Percentiles rank a stretch among this genome's conserved stretches.
Conservation (phyloP, 2,329 filamentous ascomycete species). For the Trichoderma koningii region DNA sequence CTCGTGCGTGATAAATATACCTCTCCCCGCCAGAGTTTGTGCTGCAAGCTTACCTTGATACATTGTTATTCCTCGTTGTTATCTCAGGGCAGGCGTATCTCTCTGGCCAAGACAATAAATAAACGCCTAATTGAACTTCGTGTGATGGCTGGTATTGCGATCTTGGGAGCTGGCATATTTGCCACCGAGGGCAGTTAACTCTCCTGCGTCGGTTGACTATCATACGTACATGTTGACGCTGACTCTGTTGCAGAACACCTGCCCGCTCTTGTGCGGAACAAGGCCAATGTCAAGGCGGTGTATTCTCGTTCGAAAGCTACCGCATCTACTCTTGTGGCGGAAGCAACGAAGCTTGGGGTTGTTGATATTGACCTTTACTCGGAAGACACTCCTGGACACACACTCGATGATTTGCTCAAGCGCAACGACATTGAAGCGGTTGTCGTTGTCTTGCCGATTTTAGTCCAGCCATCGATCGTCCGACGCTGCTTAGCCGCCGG, state of each 20-base stretch:
- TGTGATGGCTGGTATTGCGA: constrained; percentile 18
- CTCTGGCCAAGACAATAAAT: background rate
- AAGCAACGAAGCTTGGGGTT: constrained; percentile 12
- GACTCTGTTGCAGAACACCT: constrained; percentile 11
- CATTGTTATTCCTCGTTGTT: background rate
- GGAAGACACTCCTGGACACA: constrained; percentile 15
- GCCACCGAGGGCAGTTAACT: constrained; percentile 8
- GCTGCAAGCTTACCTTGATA: background rate
- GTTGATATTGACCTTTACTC: constrained; percentile 16
- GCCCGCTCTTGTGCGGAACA: constrained; percentile 11
- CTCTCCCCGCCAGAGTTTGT: background rate
- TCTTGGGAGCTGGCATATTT: constrained; percentile 23
- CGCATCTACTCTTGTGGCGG: constrained; percentile 8
- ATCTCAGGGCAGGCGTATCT: background rate
- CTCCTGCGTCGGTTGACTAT: background rate
- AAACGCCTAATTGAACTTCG: background rate
- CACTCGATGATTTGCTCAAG: constrained; percentile 18
- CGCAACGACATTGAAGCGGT: constrained; percentile 12
- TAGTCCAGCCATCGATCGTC: constrained; percentile 19
- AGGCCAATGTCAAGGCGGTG: constrained; percentile 15
- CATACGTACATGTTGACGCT: background rate
- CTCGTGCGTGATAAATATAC: constrained; percentile 2
- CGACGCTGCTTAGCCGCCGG: constrained; percentile 18
- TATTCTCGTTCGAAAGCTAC: constrained; percentile 18
- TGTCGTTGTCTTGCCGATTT: constrained; percentile 17